A percentile compares a stretch with the other conserved stretches of the same genome.
Conservation (phyloP, 192 early-diverging fungal genomes). For the Thamnidium elegans region DNA sequence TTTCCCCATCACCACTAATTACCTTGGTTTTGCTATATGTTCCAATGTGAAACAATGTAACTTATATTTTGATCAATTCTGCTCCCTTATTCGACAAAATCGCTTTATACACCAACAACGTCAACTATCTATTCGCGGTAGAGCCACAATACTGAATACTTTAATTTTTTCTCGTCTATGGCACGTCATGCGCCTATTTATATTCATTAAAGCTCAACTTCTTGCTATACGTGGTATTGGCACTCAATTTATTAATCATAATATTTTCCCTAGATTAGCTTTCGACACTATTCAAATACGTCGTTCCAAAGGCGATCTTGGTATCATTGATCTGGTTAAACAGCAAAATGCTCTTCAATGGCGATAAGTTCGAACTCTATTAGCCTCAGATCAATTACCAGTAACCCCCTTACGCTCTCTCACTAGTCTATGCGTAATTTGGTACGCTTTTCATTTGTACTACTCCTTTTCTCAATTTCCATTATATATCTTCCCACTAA, state of each 20-base stretch:
- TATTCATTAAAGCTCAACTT: neutral
- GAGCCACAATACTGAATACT: neutral
- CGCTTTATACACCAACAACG: neutral
- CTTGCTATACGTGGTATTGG: neutral
- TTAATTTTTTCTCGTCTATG: slow-evolving; percentile 10
- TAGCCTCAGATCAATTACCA: neutral
- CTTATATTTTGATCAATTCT: neutral
- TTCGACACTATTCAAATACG: neutral
- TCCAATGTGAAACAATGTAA: neutral
- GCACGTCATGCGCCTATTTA: slow-evolving; percentile 11
- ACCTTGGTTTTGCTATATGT: slow-evolving; percentile 2
- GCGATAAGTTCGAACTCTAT: neutral
- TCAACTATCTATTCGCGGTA: neutral
- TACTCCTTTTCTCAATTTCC: neutral
- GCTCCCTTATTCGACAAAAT: neutral
- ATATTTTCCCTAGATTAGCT: no score
- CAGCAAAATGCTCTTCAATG: slow-evolving; percentile 2
- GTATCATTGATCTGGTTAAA: neutral
- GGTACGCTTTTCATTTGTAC: neutral
- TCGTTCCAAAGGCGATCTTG: neutral
- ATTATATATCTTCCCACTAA: neutral
- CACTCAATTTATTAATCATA: neutral
- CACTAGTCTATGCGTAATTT: neutral
- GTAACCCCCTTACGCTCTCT: neutral
- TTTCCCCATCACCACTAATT: neutral